Evolutionary conservation across 1,284 basidiomycete species (phyloP).

Genomic region (Papiliotrema flavescens): DNA sequence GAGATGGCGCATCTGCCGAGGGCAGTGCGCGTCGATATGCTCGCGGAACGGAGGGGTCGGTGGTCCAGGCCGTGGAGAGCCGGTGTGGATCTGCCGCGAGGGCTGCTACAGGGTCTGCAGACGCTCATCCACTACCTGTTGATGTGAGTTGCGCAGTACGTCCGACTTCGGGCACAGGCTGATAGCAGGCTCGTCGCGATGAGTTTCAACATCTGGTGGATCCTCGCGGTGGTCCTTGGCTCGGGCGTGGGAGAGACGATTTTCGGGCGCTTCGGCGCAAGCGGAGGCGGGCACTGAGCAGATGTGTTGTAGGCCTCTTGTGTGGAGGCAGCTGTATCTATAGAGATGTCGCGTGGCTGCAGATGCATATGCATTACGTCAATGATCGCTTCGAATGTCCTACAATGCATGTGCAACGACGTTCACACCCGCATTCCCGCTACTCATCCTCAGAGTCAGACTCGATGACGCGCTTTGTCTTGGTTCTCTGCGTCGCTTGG

Average conservation of each 20-base stretch:
- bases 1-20: too few species aligned
- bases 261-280: slow-evolving; percentile 31
- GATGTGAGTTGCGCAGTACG: slow-evolving; percentile 25
- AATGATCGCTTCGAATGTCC: too few species aligned
- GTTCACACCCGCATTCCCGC: too few species aligned
- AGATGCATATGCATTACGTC: too few species aligned
- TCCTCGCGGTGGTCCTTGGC: slow-evolving; percentile 40
- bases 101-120: slow-evolving; percentile 14
- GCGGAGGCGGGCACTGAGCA: neutral
- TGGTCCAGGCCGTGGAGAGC: neutral
- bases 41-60: neutral
- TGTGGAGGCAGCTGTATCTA: too few species aligned
- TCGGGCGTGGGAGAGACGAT: slow-evolving; percentile 41
- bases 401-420: too few species aligned
- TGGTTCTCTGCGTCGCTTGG: too few species aligned
- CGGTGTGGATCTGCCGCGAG: neutral
- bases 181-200: slow-evolving; percentile 37
- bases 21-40: too few species aligned
- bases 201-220: slow-evolving; percentile 48
- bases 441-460: neutral
- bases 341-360: too few species aligned
- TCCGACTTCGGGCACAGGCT: neutral
- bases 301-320: too few species aligned
- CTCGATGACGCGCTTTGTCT: neutral
- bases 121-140: slow-evolving; percentile 33